A percentile compares a stretch with the other conserved stretches of the same genome.
These are phyloP conservation scores for Erythrophleum ivorense DNA, from an alignment of 331 rosid species.

Conservation along the genomic window DNA sequence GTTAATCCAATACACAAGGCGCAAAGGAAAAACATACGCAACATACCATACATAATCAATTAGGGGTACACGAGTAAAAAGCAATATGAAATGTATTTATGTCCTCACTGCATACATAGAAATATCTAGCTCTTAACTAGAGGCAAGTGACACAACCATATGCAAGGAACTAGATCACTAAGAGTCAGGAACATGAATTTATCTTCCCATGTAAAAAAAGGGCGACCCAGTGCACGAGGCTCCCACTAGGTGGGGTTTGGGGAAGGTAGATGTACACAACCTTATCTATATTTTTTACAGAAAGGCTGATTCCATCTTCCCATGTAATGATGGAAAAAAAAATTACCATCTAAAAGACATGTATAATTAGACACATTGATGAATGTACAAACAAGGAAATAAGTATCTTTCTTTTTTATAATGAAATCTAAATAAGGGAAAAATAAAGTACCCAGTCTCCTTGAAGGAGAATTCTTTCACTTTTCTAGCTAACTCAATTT, in stretches of 20 bases:
- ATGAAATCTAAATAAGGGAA: neutral
- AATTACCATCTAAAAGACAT: neutral
- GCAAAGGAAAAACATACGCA: neutral
- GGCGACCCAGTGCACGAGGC: too few relatives aligned
- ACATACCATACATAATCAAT: slow-evolving; percentile 1
- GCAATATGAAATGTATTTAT: neutral
- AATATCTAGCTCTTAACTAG: neutral
- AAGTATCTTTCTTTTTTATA: neutral
- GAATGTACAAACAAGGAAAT: slow-evolving; percentile 7
- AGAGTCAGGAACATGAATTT: neutral
- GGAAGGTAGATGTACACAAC: too few relatives aligned
- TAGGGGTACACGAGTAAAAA: neutral
- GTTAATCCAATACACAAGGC: neutral
- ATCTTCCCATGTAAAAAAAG: too few relatives aligned
- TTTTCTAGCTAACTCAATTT: slow-evolving; percentile 85
- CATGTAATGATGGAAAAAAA: neutral
- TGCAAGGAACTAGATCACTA: neutral
- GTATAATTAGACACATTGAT: neutral
- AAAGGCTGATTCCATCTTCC: too few relatives aligned
- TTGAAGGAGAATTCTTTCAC: slow-evolving; percentile 85
- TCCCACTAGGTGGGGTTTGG: too few relatives aligned
- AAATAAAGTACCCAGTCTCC: slow-evolving; percentile 76
- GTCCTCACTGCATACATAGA: neutral
- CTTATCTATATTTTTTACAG: too few relatives aligned
- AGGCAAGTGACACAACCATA: slow-evolving; percentile 15